Evolutionary conservation across 2,329 filamentous ascomycete species (phyloP).

Genomic region (Thyridium curvatum): DNA sequence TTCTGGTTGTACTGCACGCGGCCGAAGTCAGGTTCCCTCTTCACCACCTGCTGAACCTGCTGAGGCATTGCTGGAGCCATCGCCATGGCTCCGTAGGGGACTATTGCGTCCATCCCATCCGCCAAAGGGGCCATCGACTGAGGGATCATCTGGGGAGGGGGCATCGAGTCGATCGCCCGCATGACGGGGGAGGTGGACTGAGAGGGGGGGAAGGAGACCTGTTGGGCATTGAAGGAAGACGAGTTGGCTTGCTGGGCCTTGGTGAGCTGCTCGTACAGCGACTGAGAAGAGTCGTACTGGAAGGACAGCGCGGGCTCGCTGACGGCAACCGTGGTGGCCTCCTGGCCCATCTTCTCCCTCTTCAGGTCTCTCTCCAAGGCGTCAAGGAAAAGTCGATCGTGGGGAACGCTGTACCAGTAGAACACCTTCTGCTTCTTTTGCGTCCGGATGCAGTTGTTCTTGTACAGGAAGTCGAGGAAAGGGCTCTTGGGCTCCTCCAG

Average conservation of each 20-base stretch:
- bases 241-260: slow-evolving; percentile 99
- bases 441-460: slow-evolving; percentile 99
- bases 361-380: slow-evolving; percentile 95
- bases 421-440: slow-evolving; percentile 99
- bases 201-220: slow-evolving; percentile 60
- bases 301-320: slow-evolving; percentile 97
- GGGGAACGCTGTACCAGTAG: slow-evolving; percentile 99
- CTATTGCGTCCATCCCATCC: slow-evolving; percentile 67
- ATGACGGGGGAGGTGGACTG: slow-evolving; percentile 85
- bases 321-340: slow-evolving; percentile 92
- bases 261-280: slow-evolving; percentile 97
- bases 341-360: slow-evolving; percentile 98
- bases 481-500: slow-evolving; percentile 98
- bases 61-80: slow-evolving; percentile 66
- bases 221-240: slow-evolving; percentile 85
- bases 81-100: slow-evolving; percentile 60
- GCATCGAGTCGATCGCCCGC: slow-evolving; percentile 89
- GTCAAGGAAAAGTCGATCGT: slow-evolving; percentile 95
- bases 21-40: slow-evolving; percentile 80
- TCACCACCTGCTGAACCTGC: slow-evolving; percentile 57
- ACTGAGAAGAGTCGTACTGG: slow-evolving; percentile 98
- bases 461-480: slow-evolving; percentile 98
- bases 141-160: slow-evolving; percentile 56
- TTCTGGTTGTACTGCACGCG: slow-evolving; percentile 89
- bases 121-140: slow-evolving; percentile 48